Evolutionary conservation across 2,329 filamentous ascomycete species (phyloP), one percentile per base, ranked within the genome.

Genomic region (Microthyrium microscopicum): DNA sequence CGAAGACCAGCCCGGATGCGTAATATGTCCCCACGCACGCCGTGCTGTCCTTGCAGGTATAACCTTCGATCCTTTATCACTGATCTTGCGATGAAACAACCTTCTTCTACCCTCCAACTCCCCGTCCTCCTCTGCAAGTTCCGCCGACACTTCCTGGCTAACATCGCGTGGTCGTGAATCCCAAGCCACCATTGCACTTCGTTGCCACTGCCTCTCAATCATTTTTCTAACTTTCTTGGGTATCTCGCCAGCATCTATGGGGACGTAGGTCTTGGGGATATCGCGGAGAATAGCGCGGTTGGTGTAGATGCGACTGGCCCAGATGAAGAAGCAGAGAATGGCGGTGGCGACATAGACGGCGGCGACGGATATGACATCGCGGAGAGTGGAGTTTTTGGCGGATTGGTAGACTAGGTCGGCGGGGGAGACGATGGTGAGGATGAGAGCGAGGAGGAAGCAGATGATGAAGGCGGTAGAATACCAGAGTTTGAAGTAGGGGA

Each of bases 1-100:
- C 2, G 83, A 80, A 2, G 78, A 77, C 87, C 89, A 95, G 33
- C 87, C 89, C 12, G 73, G 64, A 50, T 98, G 89, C 39, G 80
- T 71, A 33, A 95, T 73, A n/a, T 71, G 59, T 16, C 81, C 83
- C 87, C 87, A 95, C 41, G 59, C 70, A 18, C 77, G 69, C 27
- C 46, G 62, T 50, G 39, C 34, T 47, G 46, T 34, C 42, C 29
- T 18, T 5, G 35, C 29, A 3, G 8, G 29, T 11, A 37, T 37
- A 19, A 33, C 29, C 5, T 21, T 50, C 32, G 47, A 50, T 43
- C 44, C 48, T 40, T 53, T 54, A 7, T 20, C 7, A 29, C 11
- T 18, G 29, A 15, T 21, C n/a, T n/a, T n/a, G n/a, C n/a, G 8
- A 29, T 29, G 26, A 9, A 11, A 16, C 7, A 8, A 9, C 6